Evolutionary conservation across 164 flowering plant genomes (phyloP).

Genomic region (Chloranthus sessilifolius): DNA sequence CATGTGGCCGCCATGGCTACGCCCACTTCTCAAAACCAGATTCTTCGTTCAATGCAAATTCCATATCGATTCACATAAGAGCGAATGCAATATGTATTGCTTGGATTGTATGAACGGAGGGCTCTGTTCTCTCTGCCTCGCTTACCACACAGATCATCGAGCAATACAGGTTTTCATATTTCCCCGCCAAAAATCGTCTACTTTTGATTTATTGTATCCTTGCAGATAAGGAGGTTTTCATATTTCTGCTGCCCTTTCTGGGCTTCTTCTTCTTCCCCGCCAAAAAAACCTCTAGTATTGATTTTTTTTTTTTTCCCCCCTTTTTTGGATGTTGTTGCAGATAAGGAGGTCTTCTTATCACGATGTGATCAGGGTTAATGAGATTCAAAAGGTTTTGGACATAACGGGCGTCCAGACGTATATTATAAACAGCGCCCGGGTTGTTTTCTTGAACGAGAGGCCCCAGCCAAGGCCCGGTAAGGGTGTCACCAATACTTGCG

Average conservation of each 20-base stretch:
- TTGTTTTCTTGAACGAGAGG: conserved; percentile 84
- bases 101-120: conserved; percentile 82
- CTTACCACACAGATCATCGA: conserved; percentile 63
- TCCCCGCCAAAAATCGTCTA: conserved; percentile 1
- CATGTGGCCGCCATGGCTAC: conserved; percentile 87
- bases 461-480: conserved; percentile 97
- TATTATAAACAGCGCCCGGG: conserved; percentile 85
- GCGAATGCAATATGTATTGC: conserved; percentile 95
- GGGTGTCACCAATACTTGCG: conserved; percentile 86
- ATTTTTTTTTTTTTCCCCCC: not conserved
- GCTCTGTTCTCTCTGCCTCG: conserved; percentile 83
- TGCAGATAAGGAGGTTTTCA: too few species aligned
- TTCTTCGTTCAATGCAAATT: conserved; percentile 81
- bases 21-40: conserved; percentile 50
- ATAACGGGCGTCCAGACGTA: conserved; percentile 83
- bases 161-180: conserved; percentile 63
- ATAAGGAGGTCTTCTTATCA: conserved; percentile 95
- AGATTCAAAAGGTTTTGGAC: conserved; percentile 83
- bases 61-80: conserved; percentile 81
- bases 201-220: not conserved
- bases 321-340: conserved; percentile 26
- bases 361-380: conserved; percentile 85
- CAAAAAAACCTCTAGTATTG: not conserved
- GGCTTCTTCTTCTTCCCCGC: not conserved
- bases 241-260: not conserved